Base-by-base conservation (phyloP, 768 basidiomycete genomes). In the Rubroboletus pulcherrimus region DNA sequence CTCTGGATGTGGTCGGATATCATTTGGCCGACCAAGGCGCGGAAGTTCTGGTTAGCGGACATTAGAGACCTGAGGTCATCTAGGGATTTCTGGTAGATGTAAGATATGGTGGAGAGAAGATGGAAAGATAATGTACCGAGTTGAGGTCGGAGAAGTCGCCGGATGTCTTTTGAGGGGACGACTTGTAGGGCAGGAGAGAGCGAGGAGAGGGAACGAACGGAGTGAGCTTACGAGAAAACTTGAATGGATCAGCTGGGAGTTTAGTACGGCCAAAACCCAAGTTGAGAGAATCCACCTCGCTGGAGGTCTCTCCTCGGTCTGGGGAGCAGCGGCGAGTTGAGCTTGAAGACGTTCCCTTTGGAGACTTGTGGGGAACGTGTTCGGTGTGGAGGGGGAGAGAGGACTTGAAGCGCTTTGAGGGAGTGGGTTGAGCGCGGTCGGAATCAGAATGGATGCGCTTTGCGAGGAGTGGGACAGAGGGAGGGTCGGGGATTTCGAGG, bases 331-430 rank as follows among this genome's bases (percentile, higher is more conserved):
- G 66, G 29, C 59, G 66, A 7, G 46, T 9, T 10, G 57, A 40
- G 7, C 26, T 5, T 0, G 59, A 33, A 1, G 33, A 19, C 8
- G 45, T 63, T 40, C 17, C 46, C 52, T 52, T 57, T 35, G 63
- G 21, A 24, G 50, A 10, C 21, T 37, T 56, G 12, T 34, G 40
- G 34, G 54, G 59, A 7, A 61, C 15, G 43, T 67, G 68, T 55
- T 74, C 73, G 42, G 68, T 68, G 49, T 70, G 49, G 11, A 43
- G 43, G 0, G 61, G 53, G n/a, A 47, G 4, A 7, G 58, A 46
- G 14, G 65, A 57, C 26, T 71, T 69, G 52, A 69, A 66, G 24
- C 76, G 74, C 45, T 78, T 78, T 7, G 69, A 46, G 19, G 51
- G 49, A 0, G 42, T 11, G 30, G 44, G 41, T 1, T 60, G 64